These are phyloP conservation scores for Neonectria coccinea DNA, from an alignment of 2,329 filamentous ascomycete genomes.

Conservation along the genomic window DNA sequence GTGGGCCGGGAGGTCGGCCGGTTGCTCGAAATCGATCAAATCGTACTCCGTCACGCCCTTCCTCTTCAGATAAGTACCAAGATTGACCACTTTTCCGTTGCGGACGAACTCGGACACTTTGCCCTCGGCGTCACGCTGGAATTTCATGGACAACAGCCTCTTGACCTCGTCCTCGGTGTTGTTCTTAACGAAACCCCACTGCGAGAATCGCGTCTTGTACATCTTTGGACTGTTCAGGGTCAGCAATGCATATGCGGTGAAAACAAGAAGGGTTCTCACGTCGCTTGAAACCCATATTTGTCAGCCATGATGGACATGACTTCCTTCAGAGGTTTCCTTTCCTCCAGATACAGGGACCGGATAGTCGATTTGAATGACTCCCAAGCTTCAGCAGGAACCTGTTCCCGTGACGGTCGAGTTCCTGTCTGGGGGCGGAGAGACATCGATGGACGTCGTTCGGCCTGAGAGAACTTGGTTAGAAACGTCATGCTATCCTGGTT, in stretches of 20 bases:
- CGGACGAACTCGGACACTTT: slow-evolving; percentile 66
- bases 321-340: slow-evolving; percentile 64
- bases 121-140: slow-evolving; percentile 64
- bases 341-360: slow-evolving; percentile 60
- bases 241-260: slow-evolving; percentile 22
- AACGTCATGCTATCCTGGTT: not conserved
- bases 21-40: slow-evolving; percentile 59
- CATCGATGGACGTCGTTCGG: slow-evolving; percentile 45
- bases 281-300: slow-evolving; percentile 61
- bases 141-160: slow-evolving; percentile 62
- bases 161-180: slow-evolving; percentile 66
- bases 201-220: slow-evolving; percentile 67
- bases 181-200: slow-evolving; percentile 67
- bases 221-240: slow-evolving; percentile 59
- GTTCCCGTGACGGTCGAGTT: slow-evolving; percentile 55
- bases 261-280: slow-evolving; percentile 51
- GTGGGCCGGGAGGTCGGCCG: slow-evolving; percentile 57
- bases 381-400: slow-evolving; percentile 60
- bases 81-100: slow-evolving; percentile 63
- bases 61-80: slow-evolving; percentile 64
- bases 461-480: slow-evolving; percentile 37
- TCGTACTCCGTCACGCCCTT: slow-evolving; percentile 67
- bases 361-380: slow-evolving; percentile 61
- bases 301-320: slow-evolving; percentile 65
- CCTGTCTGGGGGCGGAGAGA: slow-evolving; percentile 48